These are phyloP conservation scores for Sporothrix globosa DNA, from an alignment of 2,329 filamentous ascomycete species.

Conservation along the genomic window DNA sequence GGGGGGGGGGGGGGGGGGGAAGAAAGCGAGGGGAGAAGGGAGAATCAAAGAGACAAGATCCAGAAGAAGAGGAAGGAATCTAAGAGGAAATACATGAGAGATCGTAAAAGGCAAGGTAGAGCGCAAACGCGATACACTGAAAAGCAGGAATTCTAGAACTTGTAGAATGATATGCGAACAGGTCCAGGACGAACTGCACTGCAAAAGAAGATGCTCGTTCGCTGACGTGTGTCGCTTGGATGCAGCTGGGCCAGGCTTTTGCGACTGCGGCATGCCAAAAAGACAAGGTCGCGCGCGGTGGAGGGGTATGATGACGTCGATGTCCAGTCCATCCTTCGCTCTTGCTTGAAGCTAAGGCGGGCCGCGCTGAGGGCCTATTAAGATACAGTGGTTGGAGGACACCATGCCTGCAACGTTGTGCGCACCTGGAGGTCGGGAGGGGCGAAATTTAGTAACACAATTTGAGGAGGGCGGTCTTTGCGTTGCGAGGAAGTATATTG, in stretches of 20 bases:
- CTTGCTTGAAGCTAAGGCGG: neutral
- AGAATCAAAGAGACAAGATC: neutral
- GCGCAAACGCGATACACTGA: neutral
- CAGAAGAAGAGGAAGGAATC: no score
- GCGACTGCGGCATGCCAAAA: neutral
- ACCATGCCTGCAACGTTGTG: slow-evolving; percentile 23
- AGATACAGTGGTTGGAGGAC: neutral
- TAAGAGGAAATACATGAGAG: neutral
- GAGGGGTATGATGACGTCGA: slow-evolving; percentile 26
- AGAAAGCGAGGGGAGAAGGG: neutral
- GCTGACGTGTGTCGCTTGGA: slow-evolving; percentile 11
- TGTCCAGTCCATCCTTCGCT: slow-evolving; percentile 7
- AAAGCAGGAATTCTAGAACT: neutral
- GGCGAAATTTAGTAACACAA: neutral
- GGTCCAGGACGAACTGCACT: no score
- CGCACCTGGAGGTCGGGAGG: neutral
- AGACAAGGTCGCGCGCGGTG: neutral
- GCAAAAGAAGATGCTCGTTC: neutral
- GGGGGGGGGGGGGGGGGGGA: neutral
- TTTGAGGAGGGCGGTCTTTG: no score
- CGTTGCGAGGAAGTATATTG: neutral
- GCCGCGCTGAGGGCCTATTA: no score
- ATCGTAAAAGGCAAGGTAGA: neutral
- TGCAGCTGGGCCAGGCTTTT: neutral
- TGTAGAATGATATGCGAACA: neutral